Evolutionary conservation across 208 protist genomes (phyloP), one percentile per base, ranked within the genome.

Genomic region (Leishmania gerbilli): DNA sequence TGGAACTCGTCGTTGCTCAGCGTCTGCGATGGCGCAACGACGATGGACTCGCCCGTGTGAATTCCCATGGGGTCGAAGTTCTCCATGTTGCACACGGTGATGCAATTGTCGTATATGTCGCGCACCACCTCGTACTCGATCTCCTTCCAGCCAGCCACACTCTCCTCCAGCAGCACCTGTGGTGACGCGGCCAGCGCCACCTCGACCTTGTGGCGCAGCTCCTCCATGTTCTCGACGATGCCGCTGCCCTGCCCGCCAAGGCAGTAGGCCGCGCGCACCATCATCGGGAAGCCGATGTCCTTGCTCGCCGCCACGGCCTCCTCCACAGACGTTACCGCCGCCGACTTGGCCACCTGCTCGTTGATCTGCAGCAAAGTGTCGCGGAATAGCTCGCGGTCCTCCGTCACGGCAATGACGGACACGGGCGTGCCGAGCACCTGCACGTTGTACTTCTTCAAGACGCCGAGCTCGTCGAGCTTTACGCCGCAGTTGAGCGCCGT

Each of bases 21-120:
- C 31, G 98, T 99, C 91, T 99, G 98, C 37, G 98, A 99, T 40
- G 99, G 99, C 3, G 99, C 99, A 42, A 99, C 98, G 49, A 99
- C 99, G 87, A 99, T 99, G 47, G 98, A 99, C 77, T 99, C 99
- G 74, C 98, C 99, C 53, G 99, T 99, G 92, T 99, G 99, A 84
- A 99, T 98, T 56, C 99, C 98, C 81, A 99, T 94, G 40, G 97
- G 98, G 84, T 99, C 97, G 85, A 99, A 99, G 92, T 99, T 99
- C 91, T 99, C 99, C 99, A 99, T 99, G 91, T 99, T 99, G 93
- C 99, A 99, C 75, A 99, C 99, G 45, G 99, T 99, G 80, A 99
- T 99, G 91, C 99, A 99, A 92, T 99, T 99, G 90, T 99, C 99
- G 76, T 99, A 93, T 75, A 93, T 93, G 84, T 99, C 99, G 79